Evolutionary conservation across 306 rosid genomes (phyloP).

Genomic region (Vigna angularis): DNA sequence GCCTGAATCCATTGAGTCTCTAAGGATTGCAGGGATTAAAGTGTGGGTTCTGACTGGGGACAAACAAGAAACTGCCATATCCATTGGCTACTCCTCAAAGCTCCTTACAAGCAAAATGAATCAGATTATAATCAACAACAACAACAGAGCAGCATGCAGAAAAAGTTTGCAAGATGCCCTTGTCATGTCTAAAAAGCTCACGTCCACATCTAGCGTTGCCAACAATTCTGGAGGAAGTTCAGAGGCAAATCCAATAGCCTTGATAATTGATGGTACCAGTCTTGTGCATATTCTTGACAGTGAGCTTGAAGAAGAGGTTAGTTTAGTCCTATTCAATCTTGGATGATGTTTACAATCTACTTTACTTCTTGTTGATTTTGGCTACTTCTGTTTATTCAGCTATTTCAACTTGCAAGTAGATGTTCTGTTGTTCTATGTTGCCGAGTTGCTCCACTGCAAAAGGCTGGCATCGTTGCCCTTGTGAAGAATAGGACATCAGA

Average conservation of each 20-base stretch:
- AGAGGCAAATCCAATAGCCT: slow-evolving; percentile 59
- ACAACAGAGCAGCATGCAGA: slow-evolving; percentile 70
- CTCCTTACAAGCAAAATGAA: slow-evolving; percentile 83
- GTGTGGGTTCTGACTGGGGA: slow-evolving; percentile 99
- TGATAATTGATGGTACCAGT: slow-evolving; percentile 94
- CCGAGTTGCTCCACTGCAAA: slow-evolving; percentile 97
- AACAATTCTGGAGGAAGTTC: slow-evolving; percentile 48
- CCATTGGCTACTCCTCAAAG: slow-evolving; percentile 94
- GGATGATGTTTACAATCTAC: slow-evolving; percentile 9
- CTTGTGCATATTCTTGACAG: slow-evolving; percentile 91
- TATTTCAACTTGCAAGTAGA: slow-evolving; percentile 72
- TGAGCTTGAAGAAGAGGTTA: slow-evolving; percentile 85
- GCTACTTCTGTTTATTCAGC: slow-evolving; percentile 54
- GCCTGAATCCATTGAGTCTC: slow-evolving; percentile 89
- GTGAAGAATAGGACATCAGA: slow-evolving; percentile 86
- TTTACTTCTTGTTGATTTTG: slow-evolving; percentile 42
- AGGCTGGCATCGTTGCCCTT: slow-evolving; percentile 89
- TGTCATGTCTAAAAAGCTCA: slow-evolving; percentile 61
- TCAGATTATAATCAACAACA: slow-evolving; percentile 78
- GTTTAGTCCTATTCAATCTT: slow-evolving; percentile 37
- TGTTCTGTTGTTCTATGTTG: slow-evolving; percentile 97
- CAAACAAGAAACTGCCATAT: slow-evolving; percentile 97
- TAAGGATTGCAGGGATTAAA: slow-evolving; percentile 80
- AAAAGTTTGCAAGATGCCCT: slow-evolving; percentile 80
- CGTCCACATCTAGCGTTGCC: slow-evolving; percentile 40